Evolutionary conservation across 2,329 filamentous ascomycete species (phyloP), one percentile per base, ranked within the genome.

Genomic region (Reticulascus tulasneorum): DNA sequence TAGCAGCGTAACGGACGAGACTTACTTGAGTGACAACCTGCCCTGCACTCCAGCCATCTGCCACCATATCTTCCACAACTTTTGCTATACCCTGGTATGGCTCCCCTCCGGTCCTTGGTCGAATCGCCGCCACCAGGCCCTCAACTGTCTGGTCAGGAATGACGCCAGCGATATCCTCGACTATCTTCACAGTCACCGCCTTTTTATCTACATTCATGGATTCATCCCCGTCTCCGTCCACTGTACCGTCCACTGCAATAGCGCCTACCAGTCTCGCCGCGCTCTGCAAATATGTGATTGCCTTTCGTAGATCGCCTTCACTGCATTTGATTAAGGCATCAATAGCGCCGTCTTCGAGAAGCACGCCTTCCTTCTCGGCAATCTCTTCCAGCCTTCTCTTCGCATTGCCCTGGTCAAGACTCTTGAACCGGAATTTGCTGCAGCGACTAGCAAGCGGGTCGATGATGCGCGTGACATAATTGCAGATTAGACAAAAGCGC

Each of bases 391-490:
- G 66, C 36, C 94, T 72, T 53, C 74, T 78, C 50, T 80, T 82
- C 7, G 93, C 88, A 55, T 94, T 94, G 7, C 77, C 79, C 52
- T 90, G 84, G 58, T 96, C 91, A 46, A 98, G 67, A 46, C 86
- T 87, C 77, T 98, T 98, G 76, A 98, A 99, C 21, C 93, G 76
- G 59, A 98, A 98, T 64, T 98, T 98, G 63, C 82, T 89, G 67
- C 93, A 99, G 51, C 93, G 77, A 59, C 82, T 89, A 2, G 93
- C 93, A 16, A 99, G 68, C 7, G 93, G 94, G 57, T 98, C 93
- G 53, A 98, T 98, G 57, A 99, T 98, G 40, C 93, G 75, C 4
- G 93, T 97, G 29, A 98, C 93, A 54, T 98, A 98, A 65, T 99
- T 99, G 67, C 94, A 98, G 40, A 97, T 91, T 26, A 99, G 72